Evolutionary conservation across 2,329 filamentous ascomycete species (phyloP).

Genomic region (Tympanopsis confertula): DNA sequence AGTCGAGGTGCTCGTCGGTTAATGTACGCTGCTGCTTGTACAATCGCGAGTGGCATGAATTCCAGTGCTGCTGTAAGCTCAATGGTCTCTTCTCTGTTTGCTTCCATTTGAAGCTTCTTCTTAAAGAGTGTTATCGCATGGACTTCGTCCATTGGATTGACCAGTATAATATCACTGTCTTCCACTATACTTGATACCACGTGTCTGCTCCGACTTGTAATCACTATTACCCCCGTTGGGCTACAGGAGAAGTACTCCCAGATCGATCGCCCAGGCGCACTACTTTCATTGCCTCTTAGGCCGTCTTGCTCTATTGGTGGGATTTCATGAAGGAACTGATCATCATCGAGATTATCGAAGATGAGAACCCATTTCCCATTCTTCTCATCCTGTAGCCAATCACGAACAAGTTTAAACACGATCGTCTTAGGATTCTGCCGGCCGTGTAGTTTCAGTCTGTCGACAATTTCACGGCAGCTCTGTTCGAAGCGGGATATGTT

Average conservation of each 20-base stretch:
- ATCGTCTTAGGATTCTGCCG: background rate
- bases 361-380: slow-evolving; percentile 11
- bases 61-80: slow-evolving; percentile 15
- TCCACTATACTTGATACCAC: slow-evolving; percentile 9
- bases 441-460: background rate
- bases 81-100: slow-evolving; percentile 5
- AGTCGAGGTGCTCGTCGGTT: slow-evolving; percentile 10
- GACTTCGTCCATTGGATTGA: slow-evolving; percentile 13
- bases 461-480: background rate
- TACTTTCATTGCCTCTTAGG: background rate
- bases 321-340: slow-evolving; percentile 5
- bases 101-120: slow-evolving; percentile 9
- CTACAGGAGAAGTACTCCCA: slow-evolving; percentile 8
- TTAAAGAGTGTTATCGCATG: slow-evolving; percentile 17
- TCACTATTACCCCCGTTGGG: slow-evolving; percentile 9
- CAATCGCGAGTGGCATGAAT: slow-evolving; percentile 19
- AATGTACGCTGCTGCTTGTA: slow-evolving; percentile 21
- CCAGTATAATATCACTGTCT: slow-evolving; percentile 9
- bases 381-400: slow-evolving; percentile 9
- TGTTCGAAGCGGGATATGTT: background rate
- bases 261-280: slow-evolving; percentile 4
- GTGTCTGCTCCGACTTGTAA: slow-evolving; percentile 10
- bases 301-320: slow-evolving; percentile 1
- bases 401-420: slow-evolving; percentile 7
- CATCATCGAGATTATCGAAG: slow-evolving; percentile 13